phyloP scores from a whole-genome alignment of 768 basidiomycete species.

The Phanerodontia chrysosporium region DNA sequence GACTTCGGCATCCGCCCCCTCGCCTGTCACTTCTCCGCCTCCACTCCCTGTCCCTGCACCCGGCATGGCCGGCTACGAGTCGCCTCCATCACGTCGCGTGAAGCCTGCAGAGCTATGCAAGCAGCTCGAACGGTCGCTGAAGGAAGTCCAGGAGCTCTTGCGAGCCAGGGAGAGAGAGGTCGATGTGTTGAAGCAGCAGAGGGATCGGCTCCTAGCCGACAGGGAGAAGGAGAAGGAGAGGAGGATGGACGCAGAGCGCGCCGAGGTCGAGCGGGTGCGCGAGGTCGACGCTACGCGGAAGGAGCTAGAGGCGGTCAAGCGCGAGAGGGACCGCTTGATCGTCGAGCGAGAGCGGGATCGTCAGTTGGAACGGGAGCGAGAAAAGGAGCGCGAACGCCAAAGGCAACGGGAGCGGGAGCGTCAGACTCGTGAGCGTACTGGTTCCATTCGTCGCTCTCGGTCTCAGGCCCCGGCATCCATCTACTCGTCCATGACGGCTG shows the following conservation, averaged over 20 bases:
- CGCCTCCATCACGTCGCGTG: slow-evolving; percentile 40
- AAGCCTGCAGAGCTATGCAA: slow-evolving; percentile 61
- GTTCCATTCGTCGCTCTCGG: slow-evolving; percentile 10
- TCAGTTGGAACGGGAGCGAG: slow-evolving; percentile 15
- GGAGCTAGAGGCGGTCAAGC: not conserved
- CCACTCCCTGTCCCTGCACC: slow-evolving; percentile 18
- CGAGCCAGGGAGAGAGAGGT: slow-evolving; percentile 56
- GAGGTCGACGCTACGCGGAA: not conserved
- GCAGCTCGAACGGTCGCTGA: slow-evolving; percentile 57
- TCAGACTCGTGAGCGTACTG: slow-evolving; percentile 9
- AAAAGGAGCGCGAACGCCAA: slow-evolving; percentile 13
- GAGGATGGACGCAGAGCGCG: slow-evolving; percentile 6
- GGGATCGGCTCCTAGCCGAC: slow-evolving; percentile 27
- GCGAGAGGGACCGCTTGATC: slow-evolving; percentile 6
- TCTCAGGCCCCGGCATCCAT: slow-evolving; percentile 17
- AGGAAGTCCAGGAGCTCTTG: slow-evolving; percentile 59
- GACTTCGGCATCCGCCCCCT: not conserved
- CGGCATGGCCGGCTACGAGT: slow-evolving; percentile 43
- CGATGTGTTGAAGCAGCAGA: slow-evolving; percentile 44
- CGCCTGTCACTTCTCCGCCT: not conserved
- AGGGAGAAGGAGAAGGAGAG: slow-evolving; percentile 18
- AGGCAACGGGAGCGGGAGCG: slow-evolving; percentile 10
- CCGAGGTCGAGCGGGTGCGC: slow-evolving; percentile 13
- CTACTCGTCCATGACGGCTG: slow-evolving; percentile 20
- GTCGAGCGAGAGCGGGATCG: slow-evolving; percentile 8